Evolutionary conservation across 2,329 filamentous ascomycete genomes (phyloP).

Genomic region (Fusarium sp.): DNA sequence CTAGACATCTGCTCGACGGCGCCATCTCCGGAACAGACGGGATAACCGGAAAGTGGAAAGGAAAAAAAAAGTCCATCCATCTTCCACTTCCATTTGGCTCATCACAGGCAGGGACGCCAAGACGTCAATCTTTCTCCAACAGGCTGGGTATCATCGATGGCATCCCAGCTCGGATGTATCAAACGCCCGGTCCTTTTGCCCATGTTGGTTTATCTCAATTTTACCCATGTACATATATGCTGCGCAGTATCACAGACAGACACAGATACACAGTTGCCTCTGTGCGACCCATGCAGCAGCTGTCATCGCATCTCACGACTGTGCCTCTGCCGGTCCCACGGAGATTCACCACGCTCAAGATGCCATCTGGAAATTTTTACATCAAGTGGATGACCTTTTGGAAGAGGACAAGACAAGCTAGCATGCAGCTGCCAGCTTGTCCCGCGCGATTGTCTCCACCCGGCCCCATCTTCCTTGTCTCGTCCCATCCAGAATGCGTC

Average conservation of each 20-base stretch:
- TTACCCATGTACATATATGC: conserved; percentile 7
- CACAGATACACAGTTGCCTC: neutral
- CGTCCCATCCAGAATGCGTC: conserved; percentile 34
- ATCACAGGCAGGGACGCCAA: conserved; percentile 23
- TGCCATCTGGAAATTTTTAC: neutral
- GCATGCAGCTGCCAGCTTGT: conserved; percentile 25
- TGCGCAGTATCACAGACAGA: neutral
- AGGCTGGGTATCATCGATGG: conserved; percentile 7
- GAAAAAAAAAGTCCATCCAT: conserved; percentile 5
- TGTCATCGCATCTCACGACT: neutral
- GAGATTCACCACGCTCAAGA: neutral
- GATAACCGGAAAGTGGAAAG: conserved; percentile 13
- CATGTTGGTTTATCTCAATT: conserved; percentile 24
- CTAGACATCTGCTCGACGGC: conserved; percentile 14
- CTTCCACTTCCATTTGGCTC: conserved; percentile 3
- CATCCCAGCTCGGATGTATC: conserved; percentile 28
- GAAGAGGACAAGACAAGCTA: neutral
- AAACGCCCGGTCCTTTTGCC: conserved; percentile 34
- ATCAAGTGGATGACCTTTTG: neutral
- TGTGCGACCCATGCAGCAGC: conserved; percentile 17
- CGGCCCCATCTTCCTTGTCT: conserved; percentile 12
- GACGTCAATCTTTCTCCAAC: conserved; percentile 28
- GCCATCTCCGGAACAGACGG: conserved; percentile 31
- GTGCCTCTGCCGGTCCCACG: neutral
- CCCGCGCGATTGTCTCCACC: conserved; percentile 12